Evolutionary conservation across 208 protist species (phyloP), one percentile per base, ranked within the genome.

Genomic region (Phytomonas francai): DNA sequence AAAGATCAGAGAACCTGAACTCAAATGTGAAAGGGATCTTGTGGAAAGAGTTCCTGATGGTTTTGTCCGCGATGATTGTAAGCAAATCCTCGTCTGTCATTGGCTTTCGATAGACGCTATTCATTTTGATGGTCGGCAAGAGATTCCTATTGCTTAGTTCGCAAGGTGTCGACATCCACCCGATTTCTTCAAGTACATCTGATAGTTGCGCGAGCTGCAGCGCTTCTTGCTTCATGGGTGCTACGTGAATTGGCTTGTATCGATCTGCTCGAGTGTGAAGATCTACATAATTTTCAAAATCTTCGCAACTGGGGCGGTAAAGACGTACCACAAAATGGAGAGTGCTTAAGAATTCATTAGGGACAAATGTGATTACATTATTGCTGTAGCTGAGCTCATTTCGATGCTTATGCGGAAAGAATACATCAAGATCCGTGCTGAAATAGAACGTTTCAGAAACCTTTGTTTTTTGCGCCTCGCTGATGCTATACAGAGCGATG

Each of bases 371-470:
- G 11, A 93, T 80, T 25, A 84, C 81, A 60, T 79, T 72, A 62
- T 89, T 90, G n/a, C 80, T 70, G 63, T 79, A 77, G 1, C 74
- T 76, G 45, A 88, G 64, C 25, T 88, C 74, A 14, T 69, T 76
- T 31, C 81, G 81, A 70, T 88, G 67, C 74, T 91, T 90, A 16
- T 92, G 86, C 25, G 87, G 87, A 75, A 85, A 93, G 70, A 93
- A 95, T 64, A 91, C 80, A 29, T 92, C 87, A 29, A 91, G 72
- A 30, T 62, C 80, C 34, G 79, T 80, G 67, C 88, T 85, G 72
- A 96, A 96, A 78, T 89, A 96, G 64, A 96, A 96, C 31, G 87
- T 91, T 61, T 96, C 90, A 2, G 87, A 88, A 0, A 96, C 84
- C 67, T 92, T 92, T 30, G 72, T 71, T 14, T 77, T 80, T 14